phyloP scores from a whole-genome alignment of 768 basidiomycete genomes.

The Amylocystis lapponica region DNA sequence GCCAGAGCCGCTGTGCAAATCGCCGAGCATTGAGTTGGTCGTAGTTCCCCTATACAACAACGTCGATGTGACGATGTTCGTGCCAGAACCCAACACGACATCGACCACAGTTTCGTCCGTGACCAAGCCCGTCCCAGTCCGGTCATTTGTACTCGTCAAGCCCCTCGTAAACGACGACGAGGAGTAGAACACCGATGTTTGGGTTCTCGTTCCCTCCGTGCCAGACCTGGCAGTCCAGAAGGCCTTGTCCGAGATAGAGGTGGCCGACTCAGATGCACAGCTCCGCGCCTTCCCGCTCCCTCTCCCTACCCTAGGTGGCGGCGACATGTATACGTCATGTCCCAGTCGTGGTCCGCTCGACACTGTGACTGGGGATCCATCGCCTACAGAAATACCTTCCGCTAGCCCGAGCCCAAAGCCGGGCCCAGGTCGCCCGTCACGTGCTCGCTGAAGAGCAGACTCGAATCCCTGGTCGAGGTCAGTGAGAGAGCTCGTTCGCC shows the following conservation, averaged over 20 bases:
- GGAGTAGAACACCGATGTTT: slow-evolving; percentile 32
- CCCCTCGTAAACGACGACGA: slow-evolving; percentile 25
- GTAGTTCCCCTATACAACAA: slow-evolving; percentile 46
- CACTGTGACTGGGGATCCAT: slow-evolving; percentile 64
- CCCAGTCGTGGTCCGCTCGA: slow-evolving; percentile 55
- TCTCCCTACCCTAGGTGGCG: slow-evolving; percentile 36
- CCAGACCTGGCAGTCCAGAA: slow-evolving; percentile 40
- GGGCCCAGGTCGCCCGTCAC: slow-evolving; percentile 37
- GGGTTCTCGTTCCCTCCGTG: slow-evolving; percentile 25
- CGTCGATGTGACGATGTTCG: slow-evolving; percentile 44
- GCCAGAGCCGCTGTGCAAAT: slow-evolving; percentile 35
- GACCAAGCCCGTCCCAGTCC: slow-evolving; percentile 24
- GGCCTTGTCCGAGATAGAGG: slow-evolving; percentile 37
- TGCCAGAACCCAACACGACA: slow-evolving; percentile 35
- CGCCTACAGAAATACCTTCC: slow-evolving; percentile 36
- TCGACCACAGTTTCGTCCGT: slow-evolving; percentile 37
- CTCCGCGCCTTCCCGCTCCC: slow-evolving; percentile 23
- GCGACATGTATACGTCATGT: slow-evolving; percentile 37
- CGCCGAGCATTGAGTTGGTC: slow-evolving; percentile 51
- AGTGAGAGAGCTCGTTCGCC: slow-evolving; percentile 69
- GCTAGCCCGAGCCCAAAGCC: slow-evolving; percentile 40
- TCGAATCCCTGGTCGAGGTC: slow-evolving; percentile 64
- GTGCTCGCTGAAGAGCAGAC: slow-evolving; percentile 36
- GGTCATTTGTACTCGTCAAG: slow-evolving; percentile 20
- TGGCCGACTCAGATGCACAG: slow-evolving; percentile 18